Evolutionary conservation across 2,329 filamentous ascomycete genomes (phyloP), one percentile per base, ranked within the genome.

Genomic region (Dactylellina leptospora): DNA sequence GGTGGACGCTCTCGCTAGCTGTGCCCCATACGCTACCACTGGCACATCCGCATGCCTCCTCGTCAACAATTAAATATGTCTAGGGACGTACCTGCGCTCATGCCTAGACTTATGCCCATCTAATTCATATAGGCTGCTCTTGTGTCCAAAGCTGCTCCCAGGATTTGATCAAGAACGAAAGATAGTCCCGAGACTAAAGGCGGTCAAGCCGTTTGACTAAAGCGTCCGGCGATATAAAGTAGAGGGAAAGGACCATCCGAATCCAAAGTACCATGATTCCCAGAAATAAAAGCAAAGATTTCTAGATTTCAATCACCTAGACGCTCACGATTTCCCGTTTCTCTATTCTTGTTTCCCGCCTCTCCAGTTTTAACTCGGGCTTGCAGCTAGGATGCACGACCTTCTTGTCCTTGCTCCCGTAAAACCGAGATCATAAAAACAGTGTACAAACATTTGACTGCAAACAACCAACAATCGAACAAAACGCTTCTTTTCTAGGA

Each of bases 391-490:
- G 56, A 36, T 55, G 48, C 55, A 55, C 56, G 23, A 61, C 47
- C 18, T 25, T 48, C 63, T 40, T 51, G 50, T 50, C 16, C 36
- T 64, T 33, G 20, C 33, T 36, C 51, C 44, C 30, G 22, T 8
- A 38, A 56, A 66, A 18, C 20, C 44, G 23, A 50, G n/a, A 23
- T 42, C 60, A 55, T 40, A 42, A 55, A 40, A 55, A 42, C 51
- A 42, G 33, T 22, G 8, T 44, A 58, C n/a, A 22, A 47, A 58
- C 42, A 36, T 58, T 40, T 51, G 48, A 69, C 28, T 62, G 45
- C 48, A 61, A 62, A 62, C 56, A 55, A 55, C 64, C 64, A 70
- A 70, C 64, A 62, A 30, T 47, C 23, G 50, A 66, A 40, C 20
- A 36, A 51, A 56, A 50, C 55, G 38, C 28, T 38, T 56, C 30